phyloP scores from a whole-genome alignment of 2,329 filamentous ascomycete genomes.

The Aspergillus piperis region DNA sequence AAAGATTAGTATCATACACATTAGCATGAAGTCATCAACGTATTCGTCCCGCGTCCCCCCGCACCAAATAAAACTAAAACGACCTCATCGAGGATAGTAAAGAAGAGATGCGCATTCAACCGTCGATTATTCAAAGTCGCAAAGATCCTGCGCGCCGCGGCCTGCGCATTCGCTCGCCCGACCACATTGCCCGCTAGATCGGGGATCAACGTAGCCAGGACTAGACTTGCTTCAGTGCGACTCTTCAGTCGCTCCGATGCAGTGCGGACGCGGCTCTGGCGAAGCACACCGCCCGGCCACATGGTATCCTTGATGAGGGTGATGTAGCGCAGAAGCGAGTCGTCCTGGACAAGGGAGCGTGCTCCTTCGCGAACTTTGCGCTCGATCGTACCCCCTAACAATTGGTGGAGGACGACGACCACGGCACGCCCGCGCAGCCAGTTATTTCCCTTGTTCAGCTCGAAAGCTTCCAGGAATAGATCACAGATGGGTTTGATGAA shows the following conservation, averaged over 20 bases:
- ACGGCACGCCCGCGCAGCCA: conserved; percentile 96
- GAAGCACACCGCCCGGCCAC: conserved; percentile 67
- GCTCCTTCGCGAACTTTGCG: conserved; percentile 88
- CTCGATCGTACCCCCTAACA: conserved; percentile 94
- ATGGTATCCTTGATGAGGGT: conserved; percentile 71
- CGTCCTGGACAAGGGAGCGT: conserved; percentile 71
- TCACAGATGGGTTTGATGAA: conserved; percentile 99
- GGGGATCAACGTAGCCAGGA: conserved; percentile 85
- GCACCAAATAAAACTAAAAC: conserved; percentile 63
- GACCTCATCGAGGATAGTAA: conserved; percentile 71
- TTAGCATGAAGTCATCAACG: conserved; percentile 8
- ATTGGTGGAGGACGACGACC: conserved; percentile 92
- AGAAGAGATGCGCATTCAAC: conserved; percentile 74
- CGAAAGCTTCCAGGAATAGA: conserved; percentile 93
- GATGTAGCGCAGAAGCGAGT: conserved; percentile 75
- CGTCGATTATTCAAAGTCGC: conserved; percentile 88
- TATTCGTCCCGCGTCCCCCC: conserved; percentile 17
- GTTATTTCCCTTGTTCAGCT: conserved; percentile 91
- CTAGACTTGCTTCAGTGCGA: conserved; percentile 80
- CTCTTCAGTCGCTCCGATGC: conserved; percentile 74
- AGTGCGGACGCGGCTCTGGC: conserved; percentile 60
- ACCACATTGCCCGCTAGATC: conserved; percentile 93
- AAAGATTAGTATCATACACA: not conserved
- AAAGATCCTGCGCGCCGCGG: conserved; percentile 83
- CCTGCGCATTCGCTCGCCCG: conserved; percentile 85